Conservation (phyloP, 2,329 filamentous ascomycete genomes). For the Spiromastix sp. region DNA sequence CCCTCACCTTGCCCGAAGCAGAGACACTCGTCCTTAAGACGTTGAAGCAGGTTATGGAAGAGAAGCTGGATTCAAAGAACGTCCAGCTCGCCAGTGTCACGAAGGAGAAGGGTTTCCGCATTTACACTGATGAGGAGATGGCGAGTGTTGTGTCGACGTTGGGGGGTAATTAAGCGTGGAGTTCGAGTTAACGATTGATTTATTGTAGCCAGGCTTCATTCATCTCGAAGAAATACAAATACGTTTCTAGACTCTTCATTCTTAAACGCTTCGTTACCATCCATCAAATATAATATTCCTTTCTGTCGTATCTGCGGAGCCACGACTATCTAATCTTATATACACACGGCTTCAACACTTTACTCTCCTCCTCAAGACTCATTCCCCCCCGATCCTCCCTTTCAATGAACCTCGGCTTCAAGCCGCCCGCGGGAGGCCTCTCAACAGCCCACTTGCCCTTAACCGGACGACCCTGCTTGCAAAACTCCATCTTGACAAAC, state of each 20-base stretch:
- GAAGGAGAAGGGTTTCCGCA: constrained; percentile 94
- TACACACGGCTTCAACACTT: constrained; percentile 86
- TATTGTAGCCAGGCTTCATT: too few species aligned
- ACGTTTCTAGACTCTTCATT: too few species aligned
- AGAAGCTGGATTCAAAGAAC: constrained; percentile 98
- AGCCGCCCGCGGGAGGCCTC: constrained; percentile 20
- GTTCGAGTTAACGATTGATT: too few species aligned
- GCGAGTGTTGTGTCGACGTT: constrained; percentile 72
- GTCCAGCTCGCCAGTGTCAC: constrained; percentile 97
- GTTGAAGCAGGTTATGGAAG: constrained; percentile 99
- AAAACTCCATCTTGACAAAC: constrained; percentile 96
- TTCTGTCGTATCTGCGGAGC: too few species aligned
- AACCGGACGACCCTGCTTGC: constrained; percentile 66
- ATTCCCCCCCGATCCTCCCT: constrained; percentile 44
- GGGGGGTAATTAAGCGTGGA: constrained; percentile 29
- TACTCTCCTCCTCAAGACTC: constrained; percentile 49
- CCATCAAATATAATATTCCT: too few species aligned
- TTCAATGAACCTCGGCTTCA: constrained; percentile 49
- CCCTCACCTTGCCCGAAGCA: constrained; percentile 81
- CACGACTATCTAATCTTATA: constrained; percentile 82
- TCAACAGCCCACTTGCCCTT: constrained; percentile 58
- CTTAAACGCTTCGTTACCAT: too few species aligned
- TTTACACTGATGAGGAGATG: constrained; percentile 98
- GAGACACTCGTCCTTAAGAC: constrained; percentile 96
- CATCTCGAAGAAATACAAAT: too few species aligned